A percentile compares a stretch with the other conserved stretches of the same genome.
phyloP scores from a whole-genome alignment of 2,329 filamentous ascomycete species.

The Sclerotinia spermophila region DNA sequence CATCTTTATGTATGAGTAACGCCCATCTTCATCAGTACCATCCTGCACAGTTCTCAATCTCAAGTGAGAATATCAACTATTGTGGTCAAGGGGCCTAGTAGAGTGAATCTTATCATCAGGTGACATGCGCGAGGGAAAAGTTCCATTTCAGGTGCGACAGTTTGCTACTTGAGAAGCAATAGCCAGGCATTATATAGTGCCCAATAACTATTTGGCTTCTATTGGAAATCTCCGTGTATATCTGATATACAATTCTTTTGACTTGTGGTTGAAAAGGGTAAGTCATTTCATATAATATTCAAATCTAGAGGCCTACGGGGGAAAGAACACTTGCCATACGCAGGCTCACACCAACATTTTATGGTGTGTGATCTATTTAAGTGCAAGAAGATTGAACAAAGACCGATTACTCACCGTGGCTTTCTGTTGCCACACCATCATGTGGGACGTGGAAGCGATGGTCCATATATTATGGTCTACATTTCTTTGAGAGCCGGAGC shows the following conservation, averaged over 20 bases:
- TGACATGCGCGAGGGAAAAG: not conserved
- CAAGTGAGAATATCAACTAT: not conserved
- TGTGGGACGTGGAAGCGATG: constrained; percentile 16
- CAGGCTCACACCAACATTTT: constrained; percentile 15
- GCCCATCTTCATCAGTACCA: not conserved
- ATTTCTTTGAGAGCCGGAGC: not conserved
- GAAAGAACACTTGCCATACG: constrained; percentile 8
- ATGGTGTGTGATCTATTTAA: constrained; percentile 17
- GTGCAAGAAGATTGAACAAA: constrained; percentile 10
- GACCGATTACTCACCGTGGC: constrained; percentile 16
- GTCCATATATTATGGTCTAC: constrained; percentile 16
- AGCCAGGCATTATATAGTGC: not conserved
- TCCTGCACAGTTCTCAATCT: not conserved
- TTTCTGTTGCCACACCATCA: constrained; percentile 9
- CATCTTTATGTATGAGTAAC: not conserved
- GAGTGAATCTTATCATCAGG: not conserved
- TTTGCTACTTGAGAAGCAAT: not conserved
- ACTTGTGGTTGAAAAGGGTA: not conserved
- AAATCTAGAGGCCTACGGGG: not conserved
- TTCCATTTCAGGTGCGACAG: not conserved
- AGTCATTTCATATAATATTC: not conserved
- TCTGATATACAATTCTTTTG: too few species aligned
- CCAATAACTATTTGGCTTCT: not conserved
- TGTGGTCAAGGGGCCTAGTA: not conserved
- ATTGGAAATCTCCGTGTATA: too few species aligned